A percentile compares a stretch with the other conserved stretches of the same genome.
Evolutionary conservation across 1,139 yeast species (phyloP).

Genomic region (Pichia inconspicua): DNA sequence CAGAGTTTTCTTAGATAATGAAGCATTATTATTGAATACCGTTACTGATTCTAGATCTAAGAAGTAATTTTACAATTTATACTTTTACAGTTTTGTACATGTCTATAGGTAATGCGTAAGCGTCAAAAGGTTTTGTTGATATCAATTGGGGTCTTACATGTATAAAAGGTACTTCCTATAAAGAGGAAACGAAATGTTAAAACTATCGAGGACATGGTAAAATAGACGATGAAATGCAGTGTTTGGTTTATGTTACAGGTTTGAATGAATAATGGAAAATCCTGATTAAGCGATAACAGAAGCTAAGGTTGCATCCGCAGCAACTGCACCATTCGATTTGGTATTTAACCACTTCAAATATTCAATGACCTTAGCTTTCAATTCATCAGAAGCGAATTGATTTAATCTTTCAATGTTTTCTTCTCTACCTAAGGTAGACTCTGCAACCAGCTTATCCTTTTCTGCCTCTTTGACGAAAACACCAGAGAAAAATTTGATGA

Average conservation of each 20-base stretch:
- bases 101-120: background rate
- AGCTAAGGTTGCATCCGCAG: conserved; percentile 49
- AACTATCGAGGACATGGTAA: background rate
- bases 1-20: conserved; percentile 84
- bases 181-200: background rate
- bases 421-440: conserved; percentile 76
- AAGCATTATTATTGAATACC: conserved; percentile 84
- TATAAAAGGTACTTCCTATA: background rate
- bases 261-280: background rate
- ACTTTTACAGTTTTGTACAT: background rate
- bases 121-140: background rate
- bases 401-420: conserved; percentile 68
- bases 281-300: conserved; percentile 38
- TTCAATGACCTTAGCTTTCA: conserved; percentile 54
- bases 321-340: conserved; percentile 53
- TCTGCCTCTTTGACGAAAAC: conserved; percentile 71
- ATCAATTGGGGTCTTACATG: background rate
- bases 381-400: conserved; percentile 67
- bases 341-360: conserved; percentile 68
- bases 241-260: background rate
- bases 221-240: background rate
- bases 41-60: conserved; percentile 52
- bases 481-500: conserved; percentile 60
- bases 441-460: conserved; percentile 58
- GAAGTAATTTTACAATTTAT: conserved; percentile 12